Conservation (phyloP, 257 asterid genomes). For the Verbena officinalis region DNA sequence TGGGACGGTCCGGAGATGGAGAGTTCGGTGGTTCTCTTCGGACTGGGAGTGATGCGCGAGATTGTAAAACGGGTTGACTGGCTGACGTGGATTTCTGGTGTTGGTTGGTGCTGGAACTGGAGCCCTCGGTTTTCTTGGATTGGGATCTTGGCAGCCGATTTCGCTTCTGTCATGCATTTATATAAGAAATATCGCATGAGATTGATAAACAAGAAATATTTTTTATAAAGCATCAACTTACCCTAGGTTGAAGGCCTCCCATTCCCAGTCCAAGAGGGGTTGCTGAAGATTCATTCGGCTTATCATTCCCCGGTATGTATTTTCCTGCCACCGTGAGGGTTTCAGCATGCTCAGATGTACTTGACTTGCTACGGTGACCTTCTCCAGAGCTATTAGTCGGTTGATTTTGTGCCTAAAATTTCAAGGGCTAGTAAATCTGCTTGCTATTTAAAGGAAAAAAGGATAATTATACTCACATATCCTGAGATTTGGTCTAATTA, state of each 20-base stretch:
- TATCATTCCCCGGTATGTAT: slow-evolving; percentile 40
- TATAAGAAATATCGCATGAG: slow-evolving; percentile 14
- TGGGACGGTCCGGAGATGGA: slow-evolving; percentile 37
- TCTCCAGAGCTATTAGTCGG: slow-evolving; percentile 39
- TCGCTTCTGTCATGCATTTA: slow-evolving; percentile 56
- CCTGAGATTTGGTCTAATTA: too few species aligned
- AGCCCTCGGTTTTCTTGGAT: slow-evolving; percentile 42
- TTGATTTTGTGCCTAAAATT: slow-evolving; percentile 39
- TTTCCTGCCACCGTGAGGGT: slow-evolving; percentile 36
- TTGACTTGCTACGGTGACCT: slow-evolving; percentile 27
- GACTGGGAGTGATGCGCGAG: slow-evolving; percentile 59
- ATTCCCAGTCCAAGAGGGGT: slow-evolving; percentile 86
- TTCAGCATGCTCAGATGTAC: slow-evolving; percentile 34
- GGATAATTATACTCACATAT: too few species aligned
- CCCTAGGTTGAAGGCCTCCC: slow-evolving; percentile 84
- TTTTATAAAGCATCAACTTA: slow-evolving; percentile 20
- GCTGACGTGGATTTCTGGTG: slow-evolving; percentile 43
- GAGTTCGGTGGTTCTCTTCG: slow-evolving; percentile 36
- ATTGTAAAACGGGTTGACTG: slow-evolving; percentile 75
- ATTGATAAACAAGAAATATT: too few species aligned
- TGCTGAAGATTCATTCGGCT: slow-evolving; percentile 43
- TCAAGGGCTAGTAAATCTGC: slow-evolving; percentile 28
- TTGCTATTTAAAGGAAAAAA: too few species aligned
- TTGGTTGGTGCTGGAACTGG: slow-evolving; percentile 41
- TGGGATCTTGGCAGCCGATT: slow-evolving; percentile 46